phyloP scores from a whole-genome alignment of 1,284 basidiomycete genomes.

The Puccinia brachypodii region DNA sequence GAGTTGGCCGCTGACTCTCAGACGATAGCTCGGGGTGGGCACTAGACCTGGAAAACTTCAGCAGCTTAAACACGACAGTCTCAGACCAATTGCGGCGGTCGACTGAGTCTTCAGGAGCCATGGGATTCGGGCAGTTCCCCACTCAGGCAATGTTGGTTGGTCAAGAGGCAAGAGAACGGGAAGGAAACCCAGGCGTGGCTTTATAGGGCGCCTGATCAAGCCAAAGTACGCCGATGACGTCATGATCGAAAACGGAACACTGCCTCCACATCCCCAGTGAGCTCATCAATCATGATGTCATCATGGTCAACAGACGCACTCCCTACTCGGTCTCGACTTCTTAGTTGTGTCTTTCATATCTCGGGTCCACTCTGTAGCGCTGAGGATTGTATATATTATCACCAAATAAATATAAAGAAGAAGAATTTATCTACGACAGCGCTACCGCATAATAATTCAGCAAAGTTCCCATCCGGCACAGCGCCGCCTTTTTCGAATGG shows the following conservation, averaged over 20 bases:
- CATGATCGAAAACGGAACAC: background rate
- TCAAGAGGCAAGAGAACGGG: too few relatives aligned
- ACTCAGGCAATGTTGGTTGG: slow-evolving; percentile 3
- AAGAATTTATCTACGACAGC: background rate
- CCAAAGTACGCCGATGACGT: too few relatives aligned
- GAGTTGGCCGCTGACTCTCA: background rate
- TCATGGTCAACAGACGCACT: background rate
- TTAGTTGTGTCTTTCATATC: background rate
- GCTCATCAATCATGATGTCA: background rate
- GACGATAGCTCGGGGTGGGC: background rate
- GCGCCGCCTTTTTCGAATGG: background rate
- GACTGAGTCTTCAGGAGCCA: background rate
- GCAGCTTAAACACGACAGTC: background rate
- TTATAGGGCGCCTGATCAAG: too few relatives aligned
- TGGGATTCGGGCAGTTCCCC: background rate
- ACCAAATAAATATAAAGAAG: background rate
- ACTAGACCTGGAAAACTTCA: slow-evolving; percentile 11
- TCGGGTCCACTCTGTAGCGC: background rate
- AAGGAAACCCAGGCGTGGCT: too few relatives aligned
- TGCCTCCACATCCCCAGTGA: too few relatives aligned
- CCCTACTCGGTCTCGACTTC: background rate
- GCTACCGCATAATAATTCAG: background rate
- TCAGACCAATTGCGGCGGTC: slow-evolving; percentile 24
- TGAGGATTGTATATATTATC: background rate
- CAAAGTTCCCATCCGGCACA: background rate